Evolutionary conservation across 768 basidiomycete species (phyloP), one percentile per base, ranked within the genome.

Genomic region (Pisolithus marmoratus): DNA sequence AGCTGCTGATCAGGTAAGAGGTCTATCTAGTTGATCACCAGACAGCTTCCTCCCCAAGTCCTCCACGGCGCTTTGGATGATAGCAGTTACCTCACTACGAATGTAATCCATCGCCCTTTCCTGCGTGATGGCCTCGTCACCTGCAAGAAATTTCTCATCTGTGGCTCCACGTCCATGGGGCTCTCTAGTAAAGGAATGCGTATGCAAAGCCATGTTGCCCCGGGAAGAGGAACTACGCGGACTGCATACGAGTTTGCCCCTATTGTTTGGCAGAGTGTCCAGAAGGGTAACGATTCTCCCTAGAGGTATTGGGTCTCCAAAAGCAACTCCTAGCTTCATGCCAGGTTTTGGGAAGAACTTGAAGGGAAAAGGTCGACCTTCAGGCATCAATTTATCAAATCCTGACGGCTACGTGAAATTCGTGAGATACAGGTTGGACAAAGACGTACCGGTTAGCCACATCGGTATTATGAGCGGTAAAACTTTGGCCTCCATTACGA

Each of bases 321-420:
- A 87, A 0, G 88, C 84, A 48, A 97, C 77, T 58, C 81, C 82
- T 34, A 96, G 74, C 34, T 72, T 72, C 12, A 81, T 72, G 55
- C 89, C 75, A 29, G 76, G 64, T 54, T 81, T 75, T 38, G 94
- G 83, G 58, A 87, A 52, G 64, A 78, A 84, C 55, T 86, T 90
- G 73, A 76, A 79, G 3, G 92, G 93, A 60, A 81, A 85, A 2
- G 73, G 59, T 19, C 94, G 83, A 27, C 84, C 82, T 68, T 92
- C 93, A 40, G 91, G 90, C 93, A 98, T 94, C 17, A 96, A 72
- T 56, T 81, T 74, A 61, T 98, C 90, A 58, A 94, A 96, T 4
- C 85, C 84, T 85, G 20, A 34, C 17, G 19, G 37, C 15, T 11
- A 47, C 3, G 46, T 41, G 46, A 22, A 5, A 9, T 11, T 4